Evolutionary conservation across 805 yeast genomes (phyloP), one percentile per base, ranked within the genome.

Genomic region (Candida vartiovaarae): DNA sequence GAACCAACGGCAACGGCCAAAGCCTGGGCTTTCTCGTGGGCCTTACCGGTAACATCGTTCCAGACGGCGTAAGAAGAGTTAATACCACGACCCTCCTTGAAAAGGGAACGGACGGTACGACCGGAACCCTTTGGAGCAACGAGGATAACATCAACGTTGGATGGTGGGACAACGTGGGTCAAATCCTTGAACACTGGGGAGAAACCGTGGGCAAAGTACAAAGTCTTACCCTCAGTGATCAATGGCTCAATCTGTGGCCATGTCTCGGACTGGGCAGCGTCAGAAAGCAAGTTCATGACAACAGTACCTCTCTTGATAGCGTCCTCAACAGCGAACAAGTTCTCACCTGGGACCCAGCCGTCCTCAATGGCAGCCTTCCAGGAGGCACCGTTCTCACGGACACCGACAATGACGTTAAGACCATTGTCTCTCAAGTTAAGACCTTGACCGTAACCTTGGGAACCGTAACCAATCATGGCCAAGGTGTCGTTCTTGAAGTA

Each of bases 121-220:
- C 99, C 99, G 53, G 98, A 91, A 70, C 99, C 99, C 85, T 93
- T 93, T 76, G 99, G 99, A 71, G 99, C 99, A 65, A 91, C 99
- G 66, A 93, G 79, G 75, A 93, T 93, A 58, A 90, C 97, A 66
- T 93, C 99, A 57, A 93, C 79, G 74, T 91, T 85, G 57, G 74
- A 72, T 75, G 99, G 99, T 63, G 96, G 84, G 62, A 81, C 96
- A 62, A 93, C 99, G 64, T 90, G 76, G 68, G 99, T 93, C 73
- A 91, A 83, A 62, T 89, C 89, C 76, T 89, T 88, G 91, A 93
- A 93, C 51, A 93, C 97, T 65, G 98, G 98, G 45, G 97, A 90
- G 87, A 93, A 93, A 67, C 99, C 99, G 77, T 93, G 99, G 54
- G 99, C 85, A 78, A 93, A 93, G 87, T 93, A 93, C 65, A 93